Conservation (phyloP, 257 asterid genomes). For the Solanum medicagineum region DNA sequence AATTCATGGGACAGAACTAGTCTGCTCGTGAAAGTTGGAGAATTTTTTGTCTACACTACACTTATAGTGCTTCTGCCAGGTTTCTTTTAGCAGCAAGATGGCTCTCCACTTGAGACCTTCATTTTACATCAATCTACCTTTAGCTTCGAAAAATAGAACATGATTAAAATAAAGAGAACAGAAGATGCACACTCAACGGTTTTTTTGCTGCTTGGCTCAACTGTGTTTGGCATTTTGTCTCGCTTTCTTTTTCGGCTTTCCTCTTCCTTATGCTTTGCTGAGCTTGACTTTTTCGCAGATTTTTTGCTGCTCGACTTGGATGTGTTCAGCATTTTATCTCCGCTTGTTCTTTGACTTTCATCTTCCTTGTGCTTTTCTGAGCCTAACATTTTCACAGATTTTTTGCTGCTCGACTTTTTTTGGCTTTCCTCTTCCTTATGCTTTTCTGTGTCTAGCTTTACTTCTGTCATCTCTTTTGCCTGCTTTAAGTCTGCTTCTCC, state of each 20-base stretch:
- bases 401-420: conserved; percentile 6
- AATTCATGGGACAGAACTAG: background rate
- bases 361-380: background rate
- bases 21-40: background rate
- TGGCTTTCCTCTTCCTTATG: background rate
- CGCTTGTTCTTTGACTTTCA: conserved; percentile 1
- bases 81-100: background rate
- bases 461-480: background rate
- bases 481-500: background rate
- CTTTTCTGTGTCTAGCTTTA: background rate
- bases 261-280: background rate
- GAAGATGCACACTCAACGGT: background rate
- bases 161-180: background rate
- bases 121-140: background rate
- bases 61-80: background rate
- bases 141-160: background rate
- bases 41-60: background rate
- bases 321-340: background rate
- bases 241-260: conserved; percentile 3
- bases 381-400: background rate
- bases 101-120: background rate
- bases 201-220: conserved; percentile 2
- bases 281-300: background rate
- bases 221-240: conserved; percentile 5
- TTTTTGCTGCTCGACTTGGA: conserved; percentile 2